Percentiles rank a stretch among this genome's conserved stretches.
phyloP scores from a whole-genome alignment of 805 yeast species.

The Hanseniaspora vineae region DNA sequence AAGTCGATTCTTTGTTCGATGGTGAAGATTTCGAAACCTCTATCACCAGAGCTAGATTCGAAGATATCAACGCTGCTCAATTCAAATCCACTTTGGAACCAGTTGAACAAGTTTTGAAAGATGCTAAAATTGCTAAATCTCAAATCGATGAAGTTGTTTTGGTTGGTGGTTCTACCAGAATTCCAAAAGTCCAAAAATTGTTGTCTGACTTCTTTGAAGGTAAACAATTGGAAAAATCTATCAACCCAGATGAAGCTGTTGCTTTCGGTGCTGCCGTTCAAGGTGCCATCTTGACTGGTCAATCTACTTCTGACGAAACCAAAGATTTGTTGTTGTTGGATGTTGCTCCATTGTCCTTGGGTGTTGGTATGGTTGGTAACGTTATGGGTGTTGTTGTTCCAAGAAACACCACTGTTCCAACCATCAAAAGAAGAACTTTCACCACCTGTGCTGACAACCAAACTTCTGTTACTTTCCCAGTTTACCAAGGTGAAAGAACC shows the following conservation, averaged over 20 bases:
- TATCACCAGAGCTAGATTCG: constrained; percentile 96
- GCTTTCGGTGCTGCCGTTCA: constrained; percentile 99
- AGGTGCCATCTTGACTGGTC: constrained; percentile 97
- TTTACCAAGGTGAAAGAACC: constrained; percentile 99
- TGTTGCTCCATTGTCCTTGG: constrained; percentile 96
- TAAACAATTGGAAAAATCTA: constrained; percentile 90
- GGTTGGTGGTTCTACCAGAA: constrained; percentile 98
- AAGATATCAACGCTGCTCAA: constrained; percentile 84
- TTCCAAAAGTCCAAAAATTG: constrained; percentile 94
- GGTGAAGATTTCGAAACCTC: constrained; percentile 93
- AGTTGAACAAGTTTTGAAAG: constrained; percentile 90
- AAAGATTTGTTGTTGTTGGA: constrained; percentile 91
- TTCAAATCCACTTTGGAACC: constrained; percentile 92
- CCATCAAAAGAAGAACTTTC: constrained; percentile 97
- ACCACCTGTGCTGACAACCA: constrained; percentile 98
- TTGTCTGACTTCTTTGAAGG: constrained; percentile 93
- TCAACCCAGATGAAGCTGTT: constrained; percentile 98
- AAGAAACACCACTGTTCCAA: constrained; percentile 99
- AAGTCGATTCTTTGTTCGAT: constrained; percentile 87
- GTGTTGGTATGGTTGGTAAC: constrained; percentile 99
- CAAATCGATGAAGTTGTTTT: constrained; percentile 88
- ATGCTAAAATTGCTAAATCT: constrained; percentile 73
- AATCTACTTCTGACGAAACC: constrained; percentile 78
- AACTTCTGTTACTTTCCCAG: constrained; percentile 98
- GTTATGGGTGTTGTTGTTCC: constrained; percentile 98